Conservation (phyloP, 2,329 filamentous ascomycete genomes). For the Paecilomyces niveus region DNA sequence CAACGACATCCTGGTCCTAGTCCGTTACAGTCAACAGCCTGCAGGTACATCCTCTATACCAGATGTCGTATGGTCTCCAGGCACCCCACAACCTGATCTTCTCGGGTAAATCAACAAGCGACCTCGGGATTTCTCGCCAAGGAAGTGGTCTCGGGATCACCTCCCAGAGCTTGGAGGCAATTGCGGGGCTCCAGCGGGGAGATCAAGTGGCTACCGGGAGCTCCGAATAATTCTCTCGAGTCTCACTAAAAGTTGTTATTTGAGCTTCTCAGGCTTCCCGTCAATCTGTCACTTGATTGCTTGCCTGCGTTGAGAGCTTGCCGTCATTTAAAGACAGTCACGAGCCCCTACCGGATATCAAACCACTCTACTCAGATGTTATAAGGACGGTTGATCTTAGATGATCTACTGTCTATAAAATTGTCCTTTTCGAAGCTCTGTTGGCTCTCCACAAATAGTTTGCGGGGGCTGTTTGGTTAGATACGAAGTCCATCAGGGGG, state of each 20-base stretch:
- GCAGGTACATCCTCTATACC: not conserved
- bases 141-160: not conserved
- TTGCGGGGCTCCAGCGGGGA: conserved; percentile 5
- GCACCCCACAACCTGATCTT: not conserved
- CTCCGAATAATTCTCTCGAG: conserved; percentile 4
- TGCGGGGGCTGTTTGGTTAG: not conserved
- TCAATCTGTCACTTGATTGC: not conserved
- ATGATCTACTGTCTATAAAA: not conserved
- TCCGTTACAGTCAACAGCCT: not conserved
- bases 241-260: not conserved
- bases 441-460: not conserved
- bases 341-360: not conserved
- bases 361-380: not conserved
- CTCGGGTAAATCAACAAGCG: not conserved
- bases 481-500: not conserved
- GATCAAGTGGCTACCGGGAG: not conserved
- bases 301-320: not conserved
- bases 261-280: not conserved
- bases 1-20: not conserved
- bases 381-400: not conserved
- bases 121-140: not conserved
- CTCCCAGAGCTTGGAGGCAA: not conserved
- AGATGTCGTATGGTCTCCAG: not conserved
- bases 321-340: not conserved
- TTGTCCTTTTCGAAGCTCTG: not conserved